These are phyloP conservation scores for Tubosaeta sp. DNA, from an alignment of 768 basidiomycete species.

Conservation along the genomic window DNA sequence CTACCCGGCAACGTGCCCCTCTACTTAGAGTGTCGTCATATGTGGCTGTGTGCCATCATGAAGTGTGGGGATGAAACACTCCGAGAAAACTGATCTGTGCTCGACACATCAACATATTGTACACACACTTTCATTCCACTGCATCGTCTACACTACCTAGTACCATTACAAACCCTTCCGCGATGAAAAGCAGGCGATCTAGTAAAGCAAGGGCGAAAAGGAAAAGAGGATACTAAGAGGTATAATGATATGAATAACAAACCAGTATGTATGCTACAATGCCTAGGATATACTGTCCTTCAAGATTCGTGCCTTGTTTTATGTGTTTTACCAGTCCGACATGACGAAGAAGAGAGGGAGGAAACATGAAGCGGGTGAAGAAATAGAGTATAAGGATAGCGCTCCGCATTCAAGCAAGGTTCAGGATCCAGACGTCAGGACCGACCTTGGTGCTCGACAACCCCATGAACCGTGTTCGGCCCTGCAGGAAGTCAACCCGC, in stretches of 20 bases:
- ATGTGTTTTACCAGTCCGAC: slow-evolving; percentile 17
- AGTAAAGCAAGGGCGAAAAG: background rate
- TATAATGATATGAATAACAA: slow-evolving; percentile 26
- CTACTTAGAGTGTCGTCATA: slow-evolving; percentile 11
- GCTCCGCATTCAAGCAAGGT: slow-evolving; percentile 22
- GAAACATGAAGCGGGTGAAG: background rate
- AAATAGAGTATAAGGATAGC: slow-evolving; percentile 27
- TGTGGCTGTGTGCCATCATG: slow-evolving; percentile 6
- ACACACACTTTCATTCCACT: slow-evolving; percentile 7
- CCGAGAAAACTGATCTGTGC: slow-evolving; percentile 4
- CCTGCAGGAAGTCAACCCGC: slow-evolving; percentile 51
- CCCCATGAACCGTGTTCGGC: slow-evolving; percentile 43
- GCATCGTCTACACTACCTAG: slow-evolving; percentile 14
- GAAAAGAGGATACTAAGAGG: background rate
- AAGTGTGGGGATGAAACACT: no score
- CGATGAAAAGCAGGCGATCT: background rate
- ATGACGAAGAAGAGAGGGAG: background rate
- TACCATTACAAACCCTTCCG: slow-evolving; percentile 13
- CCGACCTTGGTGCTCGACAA: slow-evolving; percentile 35
- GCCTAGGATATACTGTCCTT: slow-evolving; percentile 6
- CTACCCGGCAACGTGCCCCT: slow-evolving; percentile 15
- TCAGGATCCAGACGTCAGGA: slow-evolving; percentile 35
- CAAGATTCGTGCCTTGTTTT: background rate
- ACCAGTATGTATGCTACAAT: slow-evolving; percentile 21
- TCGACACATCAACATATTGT: background rate